Evolutionary conservation across 257 asterid genomes (phyloP), one percentile per base, ranked within the genome.

Genomic region (Echites panduratus): DNA sequence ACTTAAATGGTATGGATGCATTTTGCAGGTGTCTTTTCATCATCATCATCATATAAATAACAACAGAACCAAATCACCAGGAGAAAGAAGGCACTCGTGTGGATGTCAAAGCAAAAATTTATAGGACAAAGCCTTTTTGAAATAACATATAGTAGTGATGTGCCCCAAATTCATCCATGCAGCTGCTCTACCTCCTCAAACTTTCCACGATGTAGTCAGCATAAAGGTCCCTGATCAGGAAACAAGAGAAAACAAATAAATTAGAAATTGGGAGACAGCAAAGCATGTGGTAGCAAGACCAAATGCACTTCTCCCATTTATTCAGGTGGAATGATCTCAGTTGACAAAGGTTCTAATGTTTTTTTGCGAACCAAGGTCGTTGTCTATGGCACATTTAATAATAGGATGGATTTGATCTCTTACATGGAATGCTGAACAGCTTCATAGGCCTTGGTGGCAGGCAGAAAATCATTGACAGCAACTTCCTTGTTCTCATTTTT

Each of bases 401-500:
- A 32, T 3, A 12, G 47, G 48, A 29, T 44, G 77, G 40, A 40
- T 40, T 22, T 35, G 38, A 69, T 66, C 20, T 70, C 97, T 88
- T 81, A 91, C 97, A 91, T 87, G 78, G 98, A 94, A 73, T 80
- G 79, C 85, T 88, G 89, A 76, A 88, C 83, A 59, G 97, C 98
- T 50, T 91, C 92, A 50, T 84, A 82, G 10, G 97, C 98, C 24
- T 78, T 71, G 6, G 83, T 68, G 67, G 97, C 92, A 0, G 96
- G 95, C 68, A 88, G 96, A 77, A 91, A 93, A 29, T 91, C 87
- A 58, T 85, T 84, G 16, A 94, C 97, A 10, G 90, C 97, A 63
- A 91, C 97, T 35, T 89, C 97, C 83, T 94, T 91, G 88, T 91
- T 91, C 93, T 94, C 97, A 67, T 94, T 89, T 82, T 91, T 94